phyloP scores from a whole-genome alignment of 169 alveolate species.

The Eimeria nieschulzi region DNA sequence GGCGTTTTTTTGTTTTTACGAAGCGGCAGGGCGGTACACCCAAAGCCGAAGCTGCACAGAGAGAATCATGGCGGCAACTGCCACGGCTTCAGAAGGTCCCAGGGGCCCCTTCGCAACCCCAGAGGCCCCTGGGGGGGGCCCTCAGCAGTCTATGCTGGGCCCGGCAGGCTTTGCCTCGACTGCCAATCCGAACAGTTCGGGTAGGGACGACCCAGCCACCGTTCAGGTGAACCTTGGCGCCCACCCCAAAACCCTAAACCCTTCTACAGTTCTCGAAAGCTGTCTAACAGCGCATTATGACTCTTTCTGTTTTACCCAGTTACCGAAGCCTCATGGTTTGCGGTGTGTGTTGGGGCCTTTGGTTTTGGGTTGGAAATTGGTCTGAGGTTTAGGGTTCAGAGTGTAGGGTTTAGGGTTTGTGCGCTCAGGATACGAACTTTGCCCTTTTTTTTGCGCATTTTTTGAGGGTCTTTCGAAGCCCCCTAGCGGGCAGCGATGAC shows the following conservation, averaged over 20 bases:
- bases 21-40: too few species aligned
- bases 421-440: conserved; percentile 58
- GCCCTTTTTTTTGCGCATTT: conserved; percentile 35
- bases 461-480: conserved; percentile 32
- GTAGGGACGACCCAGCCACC: conserved; percentile 36
- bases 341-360: too few species aligned
- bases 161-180: conserved; percentile 56
- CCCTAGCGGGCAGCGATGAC: neutral
- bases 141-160: conserved; percentile 36
- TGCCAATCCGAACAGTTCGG: neutral
- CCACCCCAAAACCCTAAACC: conserved; percentile 27
- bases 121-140: conserved; percentile 45
- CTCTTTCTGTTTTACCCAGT: too few species aligned
- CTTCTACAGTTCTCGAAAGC: neutral
- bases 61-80: conserved; percentile 15
- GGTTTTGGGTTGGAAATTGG: too few species aligned
- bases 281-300: too few species aligned
- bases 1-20: too few species aligned
- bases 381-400: conserved; percentile 23
- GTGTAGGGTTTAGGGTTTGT: conserved; percentile 36
- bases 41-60: conserved; percentile 39
- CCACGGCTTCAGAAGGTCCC: conserved; percentile 26
- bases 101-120: conserved; percentile 62
- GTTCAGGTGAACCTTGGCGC: conserved; percentile 19
- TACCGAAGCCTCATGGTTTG: too few species aligned